Evolutionary conservation across 352 stramenopile species (phyloP), one percentile per base, ranked within the genome.

Genomic region (Globisporangium lucens): DNA sequence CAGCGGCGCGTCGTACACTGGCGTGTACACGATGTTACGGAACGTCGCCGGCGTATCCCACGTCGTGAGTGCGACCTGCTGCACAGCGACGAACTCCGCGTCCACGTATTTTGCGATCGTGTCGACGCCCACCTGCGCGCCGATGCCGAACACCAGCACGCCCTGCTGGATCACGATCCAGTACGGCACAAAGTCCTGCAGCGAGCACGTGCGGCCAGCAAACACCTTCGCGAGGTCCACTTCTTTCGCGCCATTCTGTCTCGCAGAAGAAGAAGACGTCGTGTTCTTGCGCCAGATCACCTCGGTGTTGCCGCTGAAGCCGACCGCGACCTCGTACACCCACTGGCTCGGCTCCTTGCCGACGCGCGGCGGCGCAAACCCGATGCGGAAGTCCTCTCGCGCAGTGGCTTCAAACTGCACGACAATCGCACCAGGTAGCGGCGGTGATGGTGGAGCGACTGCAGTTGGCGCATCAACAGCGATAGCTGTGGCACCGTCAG

Each of bases 231-330:
- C 63, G 41, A 95, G 67, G 30, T 91, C 85, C 52, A 81, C 62
- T 64, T 95, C 87, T 22, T 74, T 69, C 29, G 53, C 56, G 17
- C 15, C 66, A 15, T 69, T 33, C 4, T 13, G 8, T n/a, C 27
- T 35, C 22, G 52, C 17, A 29, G n/a, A 20, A 15, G 38, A 47
- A 4, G 65, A 61, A 4, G 38, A 46, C 38, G 38, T 13, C 3
- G 74, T 66, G 58, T 72, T 69, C 77, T 91, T 91, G 46, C 83
- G 78, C 74, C 79, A 89, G 27, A 89, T 73, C 24, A 93, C 60
- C 68, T 93, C 85, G 9, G 85, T 93, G 49, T 93, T 93, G 69
- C 85, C 85, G 60, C 75, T 93, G 35, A 75, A 84, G 49, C 85
- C 85, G 46, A 91, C 56, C 4, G 79, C 80, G 35, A 90, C 74